Conservation (phyloP, 2,329 filamentous ascomycete genomes). For the Aspergillus viridinutans region DNA sequence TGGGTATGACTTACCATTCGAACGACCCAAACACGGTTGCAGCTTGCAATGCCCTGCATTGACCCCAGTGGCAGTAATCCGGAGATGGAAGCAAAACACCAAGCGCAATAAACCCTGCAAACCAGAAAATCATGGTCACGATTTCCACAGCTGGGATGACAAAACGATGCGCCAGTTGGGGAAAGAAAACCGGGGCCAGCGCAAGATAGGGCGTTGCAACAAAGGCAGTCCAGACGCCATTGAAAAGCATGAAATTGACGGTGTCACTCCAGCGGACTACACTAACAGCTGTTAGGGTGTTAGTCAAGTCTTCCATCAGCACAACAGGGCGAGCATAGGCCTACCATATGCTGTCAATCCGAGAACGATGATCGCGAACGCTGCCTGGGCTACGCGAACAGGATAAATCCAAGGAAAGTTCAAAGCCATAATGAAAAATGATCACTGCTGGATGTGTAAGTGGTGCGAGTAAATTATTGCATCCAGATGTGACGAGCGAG, state of each 20-base stretch:
- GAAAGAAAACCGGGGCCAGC: conserved; percentile 61
- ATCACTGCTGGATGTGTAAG: not conserved
- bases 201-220: conserved; percentile 64
- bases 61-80: conserved; percentile 49
- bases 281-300: conserved; percentile 48
- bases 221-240: conserved; percentile 70
- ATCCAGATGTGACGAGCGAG: not conserved
- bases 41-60: conserved; percentile 58
- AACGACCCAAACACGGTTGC: conserved; percentile 47
- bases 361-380: conserved; percentile 70
- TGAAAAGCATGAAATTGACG: conserved; percentile 77
- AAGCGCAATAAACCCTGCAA: conserved; percentile 75
- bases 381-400: conserved; percentile 61
- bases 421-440: conserved; percentile 4
- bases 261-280: conserved; percentile 52
- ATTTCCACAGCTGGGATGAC: conserved; percentile 64
- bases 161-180: conserved; percentile 58
- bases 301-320: not conserved
- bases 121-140: conserved; percentile 83
- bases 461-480: not conserved
- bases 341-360: conserved; percentile 70
- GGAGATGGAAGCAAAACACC: conserved; percentile 61
- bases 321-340: conserved; percentile 19
- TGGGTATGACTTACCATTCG: conserved; percentile 38
- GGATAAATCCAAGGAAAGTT: conserved; percentile 37